Evolutionary conservation across 352 stramenopile genomes (phyloP), one percentile per base, ranked within the genome.

Genomic region (Thalassiosira livingstoniorum): DNA sequence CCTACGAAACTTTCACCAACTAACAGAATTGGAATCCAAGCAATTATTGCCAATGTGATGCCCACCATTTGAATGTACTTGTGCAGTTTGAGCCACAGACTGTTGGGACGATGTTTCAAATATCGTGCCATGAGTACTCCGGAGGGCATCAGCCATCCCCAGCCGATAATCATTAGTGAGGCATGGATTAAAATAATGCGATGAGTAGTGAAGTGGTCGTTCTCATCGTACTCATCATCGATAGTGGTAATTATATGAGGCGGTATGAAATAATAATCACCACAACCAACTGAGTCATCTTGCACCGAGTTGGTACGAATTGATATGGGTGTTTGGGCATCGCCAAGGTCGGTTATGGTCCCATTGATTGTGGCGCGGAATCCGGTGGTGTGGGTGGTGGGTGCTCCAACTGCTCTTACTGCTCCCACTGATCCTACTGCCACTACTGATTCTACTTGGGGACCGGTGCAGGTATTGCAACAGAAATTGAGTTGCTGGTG

Each of bases 91-190:
- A 58, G 27, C 47, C 47, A 58, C 5, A 27, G 4, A 15, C 4
- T n/a, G 21, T 27, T 4, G 10, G 43, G 47, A 31, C 54, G 63
- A 61, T 74, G 53, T 58, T 69, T 75, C 27, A 74, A 73, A n/a
- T n/a, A n/a, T 62, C 45, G 63, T 2, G 68, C 77, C 29, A 80
- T 21, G 0, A 78, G 10, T 1, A 71, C 39, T 51, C 74, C 74
- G 7, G 31, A 42, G 4, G 77, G 77, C 10, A 78, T 15, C 15
- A 84, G 63, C 31, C 72, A 58, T 35, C 77, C 77, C 77, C 77
- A 84, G 2, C 58, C 69, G 21, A 80, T 57, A 21, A 75, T 23
- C 77, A 80, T 80, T 7, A 80, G 25, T 53, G 27, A 45, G 18
- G 47, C 77, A 64, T 84, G 77, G 0, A 2, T 11, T 35, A 73